Conservation (phyloP, 768 basidiomycete genomes). For the Coprinopsis strossmayeri region DNA sequence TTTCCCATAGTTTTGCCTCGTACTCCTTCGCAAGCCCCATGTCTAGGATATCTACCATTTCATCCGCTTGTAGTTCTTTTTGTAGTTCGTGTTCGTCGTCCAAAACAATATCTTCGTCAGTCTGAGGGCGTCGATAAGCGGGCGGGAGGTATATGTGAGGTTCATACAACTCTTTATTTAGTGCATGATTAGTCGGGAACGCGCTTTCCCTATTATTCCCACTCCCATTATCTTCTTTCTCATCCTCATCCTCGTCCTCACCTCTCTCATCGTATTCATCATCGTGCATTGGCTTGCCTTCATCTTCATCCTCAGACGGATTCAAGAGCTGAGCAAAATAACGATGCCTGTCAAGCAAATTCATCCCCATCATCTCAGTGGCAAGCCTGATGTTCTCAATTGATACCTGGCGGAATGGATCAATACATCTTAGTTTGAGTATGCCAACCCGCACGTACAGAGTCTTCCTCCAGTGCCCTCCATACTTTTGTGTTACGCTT, state of each 20-base stretch:
- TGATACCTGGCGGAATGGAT: constrained; percentile 30
- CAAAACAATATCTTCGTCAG: neutral
- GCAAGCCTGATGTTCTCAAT: constrained; percentile 40
- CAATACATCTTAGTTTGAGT: neutral
- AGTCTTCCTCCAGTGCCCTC: constrained; percentile 40
- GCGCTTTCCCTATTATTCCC: constrained; percentile 16
- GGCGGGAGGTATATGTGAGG: constrained; percentile 8
- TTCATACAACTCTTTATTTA: neutral
- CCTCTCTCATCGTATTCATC: neutral
- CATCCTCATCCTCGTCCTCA: neutral
- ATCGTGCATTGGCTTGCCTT: too few relatives aligned
- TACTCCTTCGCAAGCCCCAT: neutral
- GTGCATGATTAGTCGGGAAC: neutral
- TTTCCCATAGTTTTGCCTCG: neutral
- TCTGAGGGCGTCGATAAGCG: constrained; percentile 5
- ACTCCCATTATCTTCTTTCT: constrained; percentile 8
- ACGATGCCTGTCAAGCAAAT: constrained; percentile 27
- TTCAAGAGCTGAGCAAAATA: constrained; percentile 37
- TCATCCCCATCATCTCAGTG: constrained; percentile 38
- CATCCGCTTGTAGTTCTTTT: constrained; percentile 16
- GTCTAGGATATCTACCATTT: constrained; percentile 16
- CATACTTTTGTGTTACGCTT: constrained; percentile 60
- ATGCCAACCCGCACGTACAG: neutral
- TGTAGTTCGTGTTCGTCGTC: constrained; percentile 30
- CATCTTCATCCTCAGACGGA: too few relatives aligned